phyloP scores from a whole-genome alignment of 805 yeast genomes.

The Scheffersomyces lignosus region DNA sequence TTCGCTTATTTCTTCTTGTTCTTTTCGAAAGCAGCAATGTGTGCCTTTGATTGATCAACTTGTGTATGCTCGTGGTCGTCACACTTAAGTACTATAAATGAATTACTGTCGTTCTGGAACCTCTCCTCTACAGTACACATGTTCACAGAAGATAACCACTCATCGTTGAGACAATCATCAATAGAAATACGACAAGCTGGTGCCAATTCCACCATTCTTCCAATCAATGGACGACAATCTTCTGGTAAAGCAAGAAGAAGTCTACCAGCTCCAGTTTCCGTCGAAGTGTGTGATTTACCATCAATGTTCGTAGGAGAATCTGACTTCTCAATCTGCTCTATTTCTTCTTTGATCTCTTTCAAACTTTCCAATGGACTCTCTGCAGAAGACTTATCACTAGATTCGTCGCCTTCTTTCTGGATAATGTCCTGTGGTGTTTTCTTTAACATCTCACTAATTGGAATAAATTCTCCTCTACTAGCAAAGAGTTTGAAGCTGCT shows the following conservation, averaged over 20 bases:
- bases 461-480: conserved; percentile 61
- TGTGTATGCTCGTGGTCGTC: conserved; percentile 78
- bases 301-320: conserved; percentile 11
- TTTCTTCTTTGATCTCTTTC: conserved; percentile 11
- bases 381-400: conserved; percentile 1
- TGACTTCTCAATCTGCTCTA: not conserved
- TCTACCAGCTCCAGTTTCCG: conserved; percentile 69
- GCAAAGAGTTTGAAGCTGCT: conserved; percentile 82
- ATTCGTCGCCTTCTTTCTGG: conserved; percentile 11
- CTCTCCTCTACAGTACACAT: conserved; percentile 66
- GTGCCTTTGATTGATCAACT: conserved; percentile 93
- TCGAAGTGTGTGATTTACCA: conserved; percentile 58
- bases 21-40: conserved; percentile 88
- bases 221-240: conserved; percentile 64
- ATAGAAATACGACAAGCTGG: conserved; percentile 84
- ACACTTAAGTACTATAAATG: conserved; percentile 42
- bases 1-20: conserved; percentile 65
- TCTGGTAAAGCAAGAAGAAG: conserved; percentile 68
- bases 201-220: conserved; percentile 78
- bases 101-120: conserved; percentile 35
- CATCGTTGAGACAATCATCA: conserved; percentile 73
- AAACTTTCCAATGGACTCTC: conserved; percentile 2
- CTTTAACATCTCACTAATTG: conserved; percentile 62
- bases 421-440: conserved; percentile 44
- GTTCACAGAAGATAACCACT: conserved; percentile 62